phyloP scores from a whole-genome alignment of 352 stramenopile genomes.

The Phytophthora palmivora region DNA sequence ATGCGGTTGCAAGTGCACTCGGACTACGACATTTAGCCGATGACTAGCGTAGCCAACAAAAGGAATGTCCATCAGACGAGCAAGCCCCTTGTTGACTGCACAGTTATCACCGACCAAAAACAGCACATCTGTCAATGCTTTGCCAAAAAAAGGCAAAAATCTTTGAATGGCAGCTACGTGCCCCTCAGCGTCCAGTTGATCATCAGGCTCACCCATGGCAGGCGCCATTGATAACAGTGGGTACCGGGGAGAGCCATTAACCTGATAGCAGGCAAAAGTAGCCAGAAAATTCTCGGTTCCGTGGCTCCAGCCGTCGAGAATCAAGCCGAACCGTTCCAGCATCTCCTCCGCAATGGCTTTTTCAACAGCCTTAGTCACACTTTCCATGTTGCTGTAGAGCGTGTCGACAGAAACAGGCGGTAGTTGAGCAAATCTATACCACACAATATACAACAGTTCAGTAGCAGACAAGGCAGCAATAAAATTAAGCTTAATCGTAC shows the following conservation, averaged over 20 bases:
- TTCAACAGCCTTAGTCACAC: neutral
- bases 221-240: neutral
- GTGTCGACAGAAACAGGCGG: neutral
- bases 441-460: neutral
- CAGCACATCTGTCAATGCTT: neutral
- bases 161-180: neutral
- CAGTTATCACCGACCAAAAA: conserved; percentile 6
- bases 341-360: neutral
- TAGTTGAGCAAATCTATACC: neutral
- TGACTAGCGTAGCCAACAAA: neutral
- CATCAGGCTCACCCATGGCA: neutral
- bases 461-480: neutral
- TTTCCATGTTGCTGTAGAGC: neutral
- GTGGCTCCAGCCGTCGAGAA: neutral
- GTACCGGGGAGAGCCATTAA: neutral
- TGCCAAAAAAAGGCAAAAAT: neutral
- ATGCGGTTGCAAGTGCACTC: neutral
- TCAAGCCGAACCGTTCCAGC: neutral
- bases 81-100: neutral
- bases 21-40: neutral
- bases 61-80: neutral
- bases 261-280: neutral
- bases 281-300: neutral
- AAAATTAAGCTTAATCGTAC: neutral
- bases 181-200: neutral